Evolutionary conservation across 2,329 filamentous ascomycete genomes (phyloP).

Genomic region (Microcyclospora tardicrescens): DNA sequence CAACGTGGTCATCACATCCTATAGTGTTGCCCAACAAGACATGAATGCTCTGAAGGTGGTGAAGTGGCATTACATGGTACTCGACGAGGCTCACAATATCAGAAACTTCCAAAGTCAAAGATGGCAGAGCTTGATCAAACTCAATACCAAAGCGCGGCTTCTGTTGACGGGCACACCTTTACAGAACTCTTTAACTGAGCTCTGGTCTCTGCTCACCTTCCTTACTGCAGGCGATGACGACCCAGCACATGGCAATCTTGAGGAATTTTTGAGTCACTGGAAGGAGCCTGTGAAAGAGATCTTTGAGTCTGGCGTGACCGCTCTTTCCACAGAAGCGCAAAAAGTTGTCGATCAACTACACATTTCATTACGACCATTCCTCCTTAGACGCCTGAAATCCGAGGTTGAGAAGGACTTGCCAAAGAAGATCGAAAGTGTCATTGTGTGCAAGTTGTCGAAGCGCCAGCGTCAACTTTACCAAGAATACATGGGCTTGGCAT

Average conservation of each 20-base stretch:
- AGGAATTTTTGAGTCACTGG: conserved; percentile 94
- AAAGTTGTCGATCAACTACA: conserved; percentile 88
- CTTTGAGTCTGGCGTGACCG: conserved; percentile 81
- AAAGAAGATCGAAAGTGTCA: conserved; percentile 91
- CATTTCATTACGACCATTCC: conserved; percentile 81
- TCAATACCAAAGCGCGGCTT: conserved; percentile 78
- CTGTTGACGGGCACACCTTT: conserved; percentile 87
- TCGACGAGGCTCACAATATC: conserved; percentile 98
- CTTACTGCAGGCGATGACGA: conserved; percentile 80
- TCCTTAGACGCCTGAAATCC: conserved; percentile 80
- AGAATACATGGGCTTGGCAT: conserved; percentile 80
- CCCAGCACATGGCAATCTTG: conserved; percentile 74
- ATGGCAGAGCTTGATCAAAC: conserved; percentile 89
- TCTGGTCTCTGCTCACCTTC: conserved; percentile 96
- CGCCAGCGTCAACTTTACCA: conserved; percentile 92
- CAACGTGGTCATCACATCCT: conserved; percentile 97
- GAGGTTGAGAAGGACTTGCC: conserved; percentile 99
- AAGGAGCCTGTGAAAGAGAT: conserved; percentile 93
- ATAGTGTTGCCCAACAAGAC: conserved; percentile 90
- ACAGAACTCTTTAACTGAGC: conserved; percentile 90
- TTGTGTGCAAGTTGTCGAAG: conserved; percentile 90
- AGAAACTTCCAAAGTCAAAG: conserved; percentile 98
- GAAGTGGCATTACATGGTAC: conserved; percentile 93
- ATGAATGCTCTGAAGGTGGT: conserved; percentile 85
- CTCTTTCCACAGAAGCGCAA: conserved; percentile 87